Percentiles rank a stretch among this genome's conserved stretches.
Conservation (phyloP, 495 filamentous ascomycete genomes). For the Venustampulla echinocandica region DNA sequence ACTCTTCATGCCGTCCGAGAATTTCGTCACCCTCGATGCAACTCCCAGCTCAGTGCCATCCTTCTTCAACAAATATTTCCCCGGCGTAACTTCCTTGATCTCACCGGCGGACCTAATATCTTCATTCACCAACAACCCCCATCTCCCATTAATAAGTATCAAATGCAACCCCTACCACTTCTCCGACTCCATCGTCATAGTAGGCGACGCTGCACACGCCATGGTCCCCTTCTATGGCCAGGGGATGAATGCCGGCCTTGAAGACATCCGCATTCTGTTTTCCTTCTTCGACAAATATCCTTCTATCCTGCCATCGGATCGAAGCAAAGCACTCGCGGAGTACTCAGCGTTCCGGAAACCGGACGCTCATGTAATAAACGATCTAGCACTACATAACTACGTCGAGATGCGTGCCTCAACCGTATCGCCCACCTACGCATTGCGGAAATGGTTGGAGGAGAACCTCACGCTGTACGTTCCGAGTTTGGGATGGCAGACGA, state of each 20-base stretch:
- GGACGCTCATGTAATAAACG: constrained; percentile 86
- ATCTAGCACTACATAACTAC: constrained; percentile 86
- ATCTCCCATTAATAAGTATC: constrained; percentile 85
- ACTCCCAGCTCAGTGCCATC: constrained; percentile 45
- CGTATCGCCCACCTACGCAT: constrained; percentile 59
- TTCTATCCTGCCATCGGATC: constrained; percentile 9
- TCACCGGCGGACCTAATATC: constrained; percentile 52
- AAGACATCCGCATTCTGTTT: constrained; percentile 77
- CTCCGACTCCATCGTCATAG: constrained; percentile 64
- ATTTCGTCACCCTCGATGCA: constrained; percentile 51
- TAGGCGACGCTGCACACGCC: constrained; percentile 93
- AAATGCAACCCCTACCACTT: constrained; percentile 86
- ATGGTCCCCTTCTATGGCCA: constrained; percentile 96
- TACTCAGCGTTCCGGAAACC: constrained; percentile 64
- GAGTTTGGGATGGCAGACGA: constrained; percentile 72
- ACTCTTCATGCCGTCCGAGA: constrained; percentile 64
- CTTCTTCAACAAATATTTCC: constrained; percentile 76
- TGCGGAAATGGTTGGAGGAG: constrained; percentile 83
- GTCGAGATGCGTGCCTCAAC: constrained; percentile 86
- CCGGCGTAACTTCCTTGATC: constrained; percentile 82
- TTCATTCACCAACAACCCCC: constrained; percentile 71
- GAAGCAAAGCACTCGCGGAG: constrained; percentile 54
- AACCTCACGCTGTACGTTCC: constrained; percentile 68
- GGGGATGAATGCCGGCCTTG: constrained; percentile 79
- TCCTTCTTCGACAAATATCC: constrained; percentile 56